These are phyloP conservation scores for Annulohypoxylon maeteangense DNA, from an alignment of 495 filamentous ascomycete genomes.

Conservation along the genomic window DNA sequence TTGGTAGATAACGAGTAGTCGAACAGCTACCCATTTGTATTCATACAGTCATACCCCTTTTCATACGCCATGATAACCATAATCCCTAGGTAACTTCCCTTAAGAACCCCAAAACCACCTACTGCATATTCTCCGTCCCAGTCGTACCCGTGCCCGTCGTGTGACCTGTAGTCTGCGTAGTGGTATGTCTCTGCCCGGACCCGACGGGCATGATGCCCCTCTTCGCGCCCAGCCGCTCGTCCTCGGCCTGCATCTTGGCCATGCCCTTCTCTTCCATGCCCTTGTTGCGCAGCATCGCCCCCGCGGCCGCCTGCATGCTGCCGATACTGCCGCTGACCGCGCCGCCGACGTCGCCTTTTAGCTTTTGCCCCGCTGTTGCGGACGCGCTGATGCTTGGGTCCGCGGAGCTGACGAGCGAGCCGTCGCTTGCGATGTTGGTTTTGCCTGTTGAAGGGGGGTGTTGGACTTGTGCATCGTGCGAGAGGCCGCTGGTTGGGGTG, in stretches of 20 bases:
- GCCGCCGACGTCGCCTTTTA: slow-evolving; percentile 41
- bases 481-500: slow-evolving; percentile 28
- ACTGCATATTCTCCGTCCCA: background rate
- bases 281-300: slow-evolving; percentile 35
- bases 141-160: background rate
- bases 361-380: slow-evolving; percentile 34
- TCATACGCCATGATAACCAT: background rate
- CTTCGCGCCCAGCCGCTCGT: slow-evolving; percentile 40
- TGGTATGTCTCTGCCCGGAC: slow-evolving; percentile 32
- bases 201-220: slow-evolving; percentile 43
- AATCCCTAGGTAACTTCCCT: background rate
- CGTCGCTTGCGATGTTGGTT: slow-evolving; percentile 24
- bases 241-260: slow-evolving; percentile 42
- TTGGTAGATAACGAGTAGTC: too few species aligned
- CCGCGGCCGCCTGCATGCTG: slow-evolving; percentile 35
- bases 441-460: slow-evolving; percentile 13
- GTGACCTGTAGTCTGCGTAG: background rate
- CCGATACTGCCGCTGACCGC: slow-evolving; percentile 36
- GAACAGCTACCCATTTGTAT: background rate
- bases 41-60: background rate
- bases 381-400: slow-evolving; percentile 39
- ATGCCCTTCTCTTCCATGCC: slow-evolving; percentile 36
- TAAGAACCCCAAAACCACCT: background rate
- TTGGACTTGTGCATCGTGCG: slow-evolving; percentile 23
- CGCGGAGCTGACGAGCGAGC: slow-evolving; percentile 30